phyloP scores from a whole-genome alignment of 2,329 filamentous ascomycete species.

The Aurifilum marmelostoma region DNA sequence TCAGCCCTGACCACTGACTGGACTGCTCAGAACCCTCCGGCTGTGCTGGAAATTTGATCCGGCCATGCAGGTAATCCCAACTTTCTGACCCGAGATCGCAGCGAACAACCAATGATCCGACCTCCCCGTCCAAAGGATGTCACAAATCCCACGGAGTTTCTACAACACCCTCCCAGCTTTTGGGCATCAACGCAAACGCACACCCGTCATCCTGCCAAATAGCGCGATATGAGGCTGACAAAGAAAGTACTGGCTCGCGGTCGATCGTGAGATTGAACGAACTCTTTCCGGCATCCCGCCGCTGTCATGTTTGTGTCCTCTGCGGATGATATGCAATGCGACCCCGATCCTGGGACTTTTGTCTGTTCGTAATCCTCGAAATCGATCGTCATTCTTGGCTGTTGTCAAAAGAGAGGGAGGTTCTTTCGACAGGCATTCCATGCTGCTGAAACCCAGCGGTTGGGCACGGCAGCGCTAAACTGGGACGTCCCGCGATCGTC shows the following conservation, averaged over 20 bases:
- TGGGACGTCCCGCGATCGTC: slow-evolving; percentile 24
- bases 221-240: slow-evolving; percentile 15
- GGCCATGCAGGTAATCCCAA: slow-evolving; percentile 23
- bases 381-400: background rate
- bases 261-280: background rate
- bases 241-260: slow-evolving; percentile 21
- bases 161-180: slow-evolving; percentile 20
- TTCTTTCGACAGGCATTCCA: slow-evolving; percentile 14
- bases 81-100: slow-evolving; percentile 4
- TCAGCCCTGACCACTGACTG: slow-evolving; percentile 22
- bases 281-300: slow-evolving; percentile 1
- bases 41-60: slow-evolving; percentile 10
- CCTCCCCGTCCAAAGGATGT: slow-evolving; percentile 3
- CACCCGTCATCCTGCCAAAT: slow-evolving; percentile 12
- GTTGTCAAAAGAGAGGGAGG: too few species aligned
- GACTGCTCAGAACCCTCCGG: slow-evolving; percentile 11
- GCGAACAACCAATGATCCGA: slow-evolving; percentile 9
- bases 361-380: background rate
- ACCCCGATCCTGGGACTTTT: background rate
- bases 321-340: background rate
- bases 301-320: background rate
- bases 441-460: slow-evolving; percentile 4
- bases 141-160: background rate
- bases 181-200: slow-evolving; percentile 29
- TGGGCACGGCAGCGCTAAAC: slow-evolving; percentile 23